These are phyloP conservation scores for Colletotrichum sp. DNA, from an alignment of 2,329 filamentous ascomycete genomes.

Conservation along the genomic window DNA sequence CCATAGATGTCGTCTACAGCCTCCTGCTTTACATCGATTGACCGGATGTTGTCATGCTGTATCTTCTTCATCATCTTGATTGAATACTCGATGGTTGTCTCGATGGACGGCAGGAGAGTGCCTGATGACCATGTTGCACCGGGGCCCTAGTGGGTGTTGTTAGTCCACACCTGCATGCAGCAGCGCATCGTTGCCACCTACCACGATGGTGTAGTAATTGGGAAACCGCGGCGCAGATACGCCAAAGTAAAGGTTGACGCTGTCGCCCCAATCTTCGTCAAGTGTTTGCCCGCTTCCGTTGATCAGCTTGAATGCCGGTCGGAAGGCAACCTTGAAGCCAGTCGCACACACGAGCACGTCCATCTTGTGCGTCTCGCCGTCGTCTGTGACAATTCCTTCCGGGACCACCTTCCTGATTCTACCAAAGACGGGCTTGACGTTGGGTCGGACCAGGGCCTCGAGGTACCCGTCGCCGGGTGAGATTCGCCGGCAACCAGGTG, in stretches of 20 bases:
- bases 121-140: slow-evolving; percentile 49
- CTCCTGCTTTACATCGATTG: slow-evolving; percentile 37
- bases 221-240: slow-evolving; percentile 50
- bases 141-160: slow-evolving; percentile 27
- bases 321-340: slow-evolving; percentile 42
- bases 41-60: slow-evolving; percentile 36
- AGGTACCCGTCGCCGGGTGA: slow-evolving; percentile 48
- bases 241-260: slow-evolving; percentile 47
- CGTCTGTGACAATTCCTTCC: slow-evolving; percentile 31
- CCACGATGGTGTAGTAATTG: slow-evolving; percentile 44
- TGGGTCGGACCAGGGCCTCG: slow-evolving; percentile 44
- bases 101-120: slow-evolving; percentile 46
- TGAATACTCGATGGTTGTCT: slow-evolving; percentile 44
- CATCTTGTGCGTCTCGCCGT: slow-evolving; percentile 32
- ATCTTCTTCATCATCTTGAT: slow-evolving; percentile 44
- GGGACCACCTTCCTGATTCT: slow-evolving; percentile 38
- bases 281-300: slow-evolving; percentile 39
- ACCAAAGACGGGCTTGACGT: slow-evolving; percentile 47
- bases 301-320: slow-evolving; percentile 46
- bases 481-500: slow-evolving; percentile 46
- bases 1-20: slow-evolving; percentile 36
- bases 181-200: not conserved
- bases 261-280: slow-evolving; percentile 46
- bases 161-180: not conserved
- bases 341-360: slow-evolving; percentile 43